Evolutionary conservation across 352 stramenopile species (phyloP), one percentile per base, ranked within the genome.

Genomic region (Globisporangium iwayamae): DNA sequence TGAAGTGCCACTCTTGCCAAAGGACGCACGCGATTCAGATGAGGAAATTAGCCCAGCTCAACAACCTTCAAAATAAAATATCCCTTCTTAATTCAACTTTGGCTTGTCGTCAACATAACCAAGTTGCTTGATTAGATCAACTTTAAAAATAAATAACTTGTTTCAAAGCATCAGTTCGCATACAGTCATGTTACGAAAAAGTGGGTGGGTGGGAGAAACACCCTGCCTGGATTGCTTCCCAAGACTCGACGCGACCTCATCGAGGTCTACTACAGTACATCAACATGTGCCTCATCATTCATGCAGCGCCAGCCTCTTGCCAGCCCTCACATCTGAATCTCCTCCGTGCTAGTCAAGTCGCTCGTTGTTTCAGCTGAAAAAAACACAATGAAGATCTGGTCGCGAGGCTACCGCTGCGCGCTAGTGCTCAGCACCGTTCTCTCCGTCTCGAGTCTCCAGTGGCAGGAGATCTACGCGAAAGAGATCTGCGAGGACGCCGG

Each of bases 1-100:
- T 52, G 46, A 52, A 32, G 46, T 52, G 46, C 46, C 46, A 52
- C 46, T 52, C 6, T 51, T 30, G 8, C 25, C 46, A 51, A 51
- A 3, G 36, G 36, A 45, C 39, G 14, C 39, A 36, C 32, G 39
- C 39, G 11, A 16, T 45, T 45, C 4, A 4, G 39, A 45, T 45
- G 39, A n/a, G 39, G 11, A n/a, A 45, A n/a, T n/a, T 43, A 45
- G 10, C 11, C 11, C 7, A 28, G 18, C 3, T 51, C 45, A 51
- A 4, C 2, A 51, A 51, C 45, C 45, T 51, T 51, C 3, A 51
- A 20, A 30, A 30, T 30, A 51, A 14, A 14, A 28, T 51, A 51
- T 28, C n/a, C n/a, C 8, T 30, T 16, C n/a, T 5, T 14, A 30
- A 18, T 16, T 11, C 38, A 43, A 3, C 34, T 10, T 10, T 38